Percentiles rank a stretch among this genome's conserved stretches.
Evolutionary conservation across 2,329 filamentous ascomycete species (phyloP).

Genomic region (Colletotrichum caudatum): DNA sequence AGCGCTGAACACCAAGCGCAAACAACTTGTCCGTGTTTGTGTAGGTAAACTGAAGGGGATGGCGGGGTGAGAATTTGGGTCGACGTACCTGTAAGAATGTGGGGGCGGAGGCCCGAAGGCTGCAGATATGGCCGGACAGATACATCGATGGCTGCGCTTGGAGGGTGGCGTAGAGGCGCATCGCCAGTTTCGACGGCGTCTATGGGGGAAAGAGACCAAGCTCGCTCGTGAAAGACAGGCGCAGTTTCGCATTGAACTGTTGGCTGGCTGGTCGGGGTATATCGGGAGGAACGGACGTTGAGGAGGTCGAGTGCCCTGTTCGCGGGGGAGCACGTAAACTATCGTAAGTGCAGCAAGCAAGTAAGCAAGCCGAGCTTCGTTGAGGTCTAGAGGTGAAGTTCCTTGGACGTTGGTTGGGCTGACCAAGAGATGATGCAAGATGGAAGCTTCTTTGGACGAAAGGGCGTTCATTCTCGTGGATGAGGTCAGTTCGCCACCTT

Average conservation of each 20-base stretch:
- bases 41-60: background rate
- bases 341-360: no score
- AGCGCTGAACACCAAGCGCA: constrained; percentile 2
- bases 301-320: background rate
- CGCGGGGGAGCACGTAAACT: background rate
- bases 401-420: background rate
- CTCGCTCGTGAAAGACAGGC: background rate
- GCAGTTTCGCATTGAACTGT: background rate
- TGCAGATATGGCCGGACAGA: constrained; percentile 31
- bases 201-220: background rate
- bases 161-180: constrained; percentile 16
- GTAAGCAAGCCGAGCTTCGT: background rate
- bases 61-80: constrained; percentile 5
- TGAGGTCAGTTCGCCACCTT: background rate
- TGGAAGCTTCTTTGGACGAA: constrained; percentile 4
- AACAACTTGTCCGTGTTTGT: background rate
- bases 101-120: constrained; percentile 34
- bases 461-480: background rate
- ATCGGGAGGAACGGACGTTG: background rate
- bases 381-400: constrained; percentile 5
- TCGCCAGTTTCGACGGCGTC: constrained; percentile 28
- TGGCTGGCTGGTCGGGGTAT: background rate
- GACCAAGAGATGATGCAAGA: constrained; percentile 4
- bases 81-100: background rate
- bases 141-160: constrained; percentile 22